Evolutionary conservation across 2,329 filamentous ascomycete genomes (phyloP).

Genomic region (Pestalotiopsis sp.): DNA sequence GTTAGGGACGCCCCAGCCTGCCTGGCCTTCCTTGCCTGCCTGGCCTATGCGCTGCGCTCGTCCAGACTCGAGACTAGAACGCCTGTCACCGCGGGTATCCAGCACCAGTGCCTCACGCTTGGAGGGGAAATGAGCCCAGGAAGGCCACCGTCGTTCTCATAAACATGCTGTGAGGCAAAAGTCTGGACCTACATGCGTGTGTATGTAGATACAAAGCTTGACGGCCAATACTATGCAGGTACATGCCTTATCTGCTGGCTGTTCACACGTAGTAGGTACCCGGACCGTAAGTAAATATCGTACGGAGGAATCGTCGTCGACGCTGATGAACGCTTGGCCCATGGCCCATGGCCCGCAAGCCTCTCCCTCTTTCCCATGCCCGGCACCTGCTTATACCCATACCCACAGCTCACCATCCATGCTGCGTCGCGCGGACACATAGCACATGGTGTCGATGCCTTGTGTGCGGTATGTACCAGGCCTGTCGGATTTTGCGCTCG

Average conservation of each 20-base stretch:
- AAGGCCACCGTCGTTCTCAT: not conserved
- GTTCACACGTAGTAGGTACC: too few species aligned
- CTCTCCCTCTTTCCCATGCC: not conserved
- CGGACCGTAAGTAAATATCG: not conserved
- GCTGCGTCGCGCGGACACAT: too few species aligned
- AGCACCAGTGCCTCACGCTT: not conserved
- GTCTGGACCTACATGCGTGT: too few species aligned
- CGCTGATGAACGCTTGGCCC: too few species aligned
- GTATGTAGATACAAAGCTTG: not conserved
- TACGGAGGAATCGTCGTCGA: not conserved
- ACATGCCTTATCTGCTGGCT: not conserved
- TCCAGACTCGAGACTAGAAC: not conserved
- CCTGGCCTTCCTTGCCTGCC: not conserved
- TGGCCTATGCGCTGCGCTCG: not conserved
- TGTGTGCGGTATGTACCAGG: too few species aligned
- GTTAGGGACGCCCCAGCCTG: not conserved
- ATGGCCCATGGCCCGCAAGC: not conserved
- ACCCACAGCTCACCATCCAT: too few species aligned
- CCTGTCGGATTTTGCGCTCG: too few species aligned
- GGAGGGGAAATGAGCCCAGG: not conserved
- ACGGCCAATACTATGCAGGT: not conserved
- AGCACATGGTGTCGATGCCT: too few species aligned
- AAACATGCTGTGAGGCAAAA: not conserved
- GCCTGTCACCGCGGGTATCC: not conserved
- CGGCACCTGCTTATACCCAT: not conserved